Evolutionary conservation across 2,329 filamentous ascomycete genomes (phyloP).

Genomic region (Hirsutella thompsonii): DNA sequence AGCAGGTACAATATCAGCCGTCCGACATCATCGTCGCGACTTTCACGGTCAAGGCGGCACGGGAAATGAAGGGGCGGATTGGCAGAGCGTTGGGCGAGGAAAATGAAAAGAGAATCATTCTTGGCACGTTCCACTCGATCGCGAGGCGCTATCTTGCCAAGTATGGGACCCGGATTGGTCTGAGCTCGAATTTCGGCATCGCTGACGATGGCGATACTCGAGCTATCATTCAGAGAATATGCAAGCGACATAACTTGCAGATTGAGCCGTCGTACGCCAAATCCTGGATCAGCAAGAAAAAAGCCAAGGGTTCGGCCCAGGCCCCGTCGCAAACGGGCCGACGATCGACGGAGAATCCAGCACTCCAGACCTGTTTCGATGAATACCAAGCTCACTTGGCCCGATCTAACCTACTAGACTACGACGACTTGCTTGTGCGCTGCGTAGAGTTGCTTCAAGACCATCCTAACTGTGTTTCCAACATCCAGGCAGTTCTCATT

Average conservation of each 20-base stretch:
- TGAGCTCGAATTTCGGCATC: constrained; percentile 78
- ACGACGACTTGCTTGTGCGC: constrained; percentile 78
- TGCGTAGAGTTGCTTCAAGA: constrained; percentile 67
- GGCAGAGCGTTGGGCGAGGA: constrained; percentile 67
- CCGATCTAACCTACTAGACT: constrained; percentile 75
- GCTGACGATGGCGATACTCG: constrained; percentile 73
- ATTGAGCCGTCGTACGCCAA: constrained; percentile 61
- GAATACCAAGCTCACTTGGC: constrained; percentile 70
- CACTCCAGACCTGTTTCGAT: constrained; percentile 54
- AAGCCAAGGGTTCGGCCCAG: constrained; percentile 40
- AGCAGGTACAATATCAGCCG: constrained; percentile 57
- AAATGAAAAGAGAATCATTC: constrained; percentile 60
- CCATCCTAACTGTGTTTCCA: constrained; percentile 71
- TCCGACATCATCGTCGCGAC: constrained; percentile 90
- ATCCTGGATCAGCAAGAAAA: constrained; percentile 61
- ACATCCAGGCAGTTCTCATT: constrained; percentile 82
- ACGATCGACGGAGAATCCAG: constrained; percentile 28
- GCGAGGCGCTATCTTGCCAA: constrained; percentile 69
- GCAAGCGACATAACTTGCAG: constrained; percentile 56
- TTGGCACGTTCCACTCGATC: constrained; percentile 94
- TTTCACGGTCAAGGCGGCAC: constrained; percentile 90
- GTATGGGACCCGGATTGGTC: constrained; percentile 75
- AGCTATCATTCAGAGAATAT: constrained; percentile 68
- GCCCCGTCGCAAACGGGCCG: constrained; percentile 24
- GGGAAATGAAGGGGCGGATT: constrained; percentile 86